Percentiles rank a stretch among this genome's conserved stretches.
These are phyloP conservation scores for Albifimbria verrucaria DNA, from an alignment of 2,329 filamentous ascomycete species.

Conservation along the genomic window DNA sequence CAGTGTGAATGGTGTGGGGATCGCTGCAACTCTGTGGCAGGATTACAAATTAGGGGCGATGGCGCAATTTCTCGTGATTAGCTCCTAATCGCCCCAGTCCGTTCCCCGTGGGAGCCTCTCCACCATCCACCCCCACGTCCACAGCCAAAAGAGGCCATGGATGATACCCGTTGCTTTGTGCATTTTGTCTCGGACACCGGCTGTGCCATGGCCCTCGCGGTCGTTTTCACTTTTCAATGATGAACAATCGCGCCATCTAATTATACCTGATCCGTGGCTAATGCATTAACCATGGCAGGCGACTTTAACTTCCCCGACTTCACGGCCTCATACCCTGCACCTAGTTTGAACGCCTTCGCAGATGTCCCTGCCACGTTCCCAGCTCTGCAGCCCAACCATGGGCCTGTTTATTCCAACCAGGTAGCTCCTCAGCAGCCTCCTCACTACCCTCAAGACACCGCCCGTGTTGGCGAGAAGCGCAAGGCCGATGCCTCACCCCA, in stretches of 20 bases:
- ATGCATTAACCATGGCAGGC: conserved; percentile 45
- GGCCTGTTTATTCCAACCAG: conserved; percentile 37
- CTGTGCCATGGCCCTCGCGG: background rate
- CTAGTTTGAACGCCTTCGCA: conserved; percentile 40
- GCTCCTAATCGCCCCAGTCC: conserved; percentile 2
- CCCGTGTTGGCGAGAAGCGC: conserved; percentile 40
- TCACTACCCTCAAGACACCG: conserved; percentile 26
- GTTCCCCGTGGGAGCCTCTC: background rate
- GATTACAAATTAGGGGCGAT: conserved; percentile 47
- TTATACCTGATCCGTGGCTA: conserved; percentile 15
- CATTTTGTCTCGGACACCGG: background rate
- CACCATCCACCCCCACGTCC: background rate
- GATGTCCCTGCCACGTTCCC: conserved; percentile 38
- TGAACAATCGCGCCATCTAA: background rate
- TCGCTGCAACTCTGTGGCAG: conserved; percentile 20
- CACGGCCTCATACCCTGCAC: conserved; percentile 46
- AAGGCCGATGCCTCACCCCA: conserved; percentile 41
- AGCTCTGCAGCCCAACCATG: conserved; percentile 51
- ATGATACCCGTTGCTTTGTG: background rate
- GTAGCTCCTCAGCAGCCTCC: conserved; percentile 29
- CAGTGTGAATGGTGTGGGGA: conserved; percentile 17
- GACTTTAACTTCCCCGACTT: conserved; percentile 58
- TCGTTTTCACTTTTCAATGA: background rate
- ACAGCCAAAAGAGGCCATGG: background rate
- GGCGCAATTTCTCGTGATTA: conserved; percentile 62